Conservation (phyloP, 2,329 filamentous ascomycete genomes). For the Colletotrichum sp. region DNA sequence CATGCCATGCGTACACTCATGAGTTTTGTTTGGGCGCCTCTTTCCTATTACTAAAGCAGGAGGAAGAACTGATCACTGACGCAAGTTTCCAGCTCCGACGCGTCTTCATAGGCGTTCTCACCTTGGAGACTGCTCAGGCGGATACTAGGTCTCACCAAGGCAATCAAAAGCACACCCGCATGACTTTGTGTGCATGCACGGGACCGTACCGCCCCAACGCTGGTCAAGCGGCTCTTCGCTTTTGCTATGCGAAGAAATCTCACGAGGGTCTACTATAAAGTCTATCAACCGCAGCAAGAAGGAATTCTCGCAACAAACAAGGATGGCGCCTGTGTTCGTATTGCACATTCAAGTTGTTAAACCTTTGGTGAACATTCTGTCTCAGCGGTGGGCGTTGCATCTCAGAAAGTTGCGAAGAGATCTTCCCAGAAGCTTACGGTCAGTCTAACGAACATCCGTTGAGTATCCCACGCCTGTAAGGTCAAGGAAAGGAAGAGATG, state of each 20-base stretch:
- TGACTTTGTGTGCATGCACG: not conserved
- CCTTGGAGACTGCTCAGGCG: not conserved
- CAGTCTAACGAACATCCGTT: not conserved
- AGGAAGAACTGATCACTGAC: not conserved
- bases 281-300: not conserved
- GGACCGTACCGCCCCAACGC: not conserved
- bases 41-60: not conserved
- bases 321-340: accelerated
- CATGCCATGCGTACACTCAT: too few relatives aligned
- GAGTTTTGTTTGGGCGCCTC: accelerated
- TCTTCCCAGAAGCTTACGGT: not conserved
- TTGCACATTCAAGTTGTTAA: not conserved
- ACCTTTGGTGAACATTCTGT: not conserved
- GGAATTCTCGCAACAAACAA: accelerated
- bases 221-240: not conserved
- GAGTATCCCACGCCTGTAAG: not conserved
- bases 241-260: not conserved
- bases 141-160: not conserved
- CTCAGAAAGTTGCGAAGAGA: not conserved
- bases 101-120: not conserved
- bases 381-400: not conserved
- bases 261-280: not conserved
- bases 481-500: not conserved
- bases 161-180: not conserved
- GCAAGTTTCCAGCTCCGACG: not conserved